Percentiles rank a stretch among this genome's conserved stretches.
Conservation (phyloP, 306 rosid genomes). For the Hylodesmum podocarpum region DNA sequence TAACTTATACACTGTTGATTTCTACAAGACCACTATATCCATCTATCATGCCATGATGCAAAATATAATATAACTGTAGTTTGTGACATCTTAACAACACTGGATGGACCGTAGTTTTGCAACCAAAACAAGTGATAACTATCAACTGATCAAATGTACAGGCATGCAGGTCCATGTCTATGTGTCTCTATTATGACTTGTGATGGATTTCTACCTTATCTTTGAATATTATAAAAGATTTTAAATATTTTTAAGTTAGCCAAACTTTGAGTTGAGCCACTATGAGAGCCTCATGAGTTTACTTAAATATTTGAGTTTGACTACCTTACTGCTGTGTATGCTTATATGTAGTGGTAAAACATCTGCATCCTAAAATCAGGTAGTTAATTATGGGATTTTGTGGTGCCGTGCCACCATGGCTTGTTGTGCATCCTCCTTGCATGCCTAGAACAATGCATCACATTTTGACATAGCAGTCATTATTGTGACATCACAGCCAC, state of each 20-base stretch:
- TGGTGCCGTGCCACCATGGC: not conserved
- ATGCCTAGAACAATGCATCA: not conserved
- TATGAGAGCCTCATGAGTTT: not conserved
- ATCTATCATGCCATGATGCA: too few species aligned
- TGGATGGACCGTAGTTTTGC: not conserved
- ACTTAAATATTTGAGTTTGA: not conserved
- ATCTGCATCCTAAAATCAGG: not conserved
- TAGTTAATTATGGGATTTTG: not conserved
- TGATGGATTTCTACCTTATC: too few species aligned
- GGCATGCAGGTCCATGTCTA: not conserved
- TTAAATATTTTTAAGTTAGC: not conserved
- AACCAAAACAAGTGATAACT: not conserved
- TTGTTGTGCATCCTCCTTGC: not conserved
- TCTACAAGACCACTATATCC: too few species aligned
- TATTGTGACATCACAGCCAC: not conserved
- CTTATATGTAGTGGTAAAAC: not conserved
- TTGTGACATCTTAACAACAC: not conserved
- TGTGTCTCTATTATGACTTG: not conserved
- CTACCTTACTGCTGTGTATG: not conserved
- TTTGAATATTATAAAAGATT: not conserved
- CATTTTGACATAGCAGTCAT: not conserved
- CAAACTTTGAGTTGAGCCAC: not conserved
- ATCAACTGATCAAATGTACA: too few species aligned
- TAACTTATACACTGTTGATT: not conserved
- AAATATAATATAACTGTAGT: not conserved